Base-by-base conservation (phyloP, 768 basidiomycete species). In the Lentinus tigrinus region DNA sequence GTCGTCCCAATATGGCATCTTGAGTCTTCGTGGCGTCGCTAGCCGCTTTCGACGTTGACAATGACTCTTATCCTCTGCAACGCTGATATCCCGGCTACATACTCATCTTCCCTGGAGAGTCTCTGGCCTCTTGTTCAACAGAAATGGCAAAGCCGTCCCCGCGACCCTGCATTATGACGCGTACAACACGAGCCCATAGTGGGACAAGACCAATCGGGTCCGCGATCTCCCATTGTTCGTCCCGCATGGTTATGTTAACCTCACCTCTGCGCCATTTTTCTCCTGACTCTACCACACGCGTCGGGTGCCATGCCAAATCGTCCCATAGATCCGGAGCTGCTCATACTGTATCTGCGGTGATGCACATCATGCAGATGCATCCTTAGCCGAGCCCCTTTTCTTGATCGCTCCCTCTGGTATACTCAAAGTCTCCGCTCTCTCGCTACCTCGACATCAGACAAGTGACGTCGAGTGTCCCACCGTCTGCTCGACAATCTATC, bases 201-300 rank as follows among this genome's bases (percentile, higher is more conserved):
- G 52, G 28, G 13, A 26, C 43, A 43, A 38, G 38, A 38, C 28
- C 11, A 19, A 59, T 59, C 58, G 52, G 52, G 52, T 42, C 0
- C 31, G 26, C 52, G 31, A 54, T 59, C 47, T 53, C 51, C 58
- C 58, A 59, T 59, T 59, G 52, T 59, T 49, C 52, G 14, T 49
- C 58, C 10, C n/a, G 40, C 27, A 39, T 5, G 24, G 47, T 23
- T 23, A 46, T 46, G 13, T 10, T 23, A 23, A 19, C 8, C 43
- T 46, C 24, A 1, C 1, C 21, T 23, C 43, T 3, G 13, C 23
- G 21, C 24, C 21, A 24, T 46, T 17, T 2, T 39, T 10, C 49
- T 38, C 24, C 28, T 11, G 24, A 7, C 26, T 40, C n/a, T 38
- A 23, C 47, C 48, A 28, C 7, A 31, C 31, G 31, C 31, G 31